These are phyloP conservation scores for Corchorus capsularis DNA, from an alignment of 345 rosid genomes.

Conservation along the genomic window DNA sequence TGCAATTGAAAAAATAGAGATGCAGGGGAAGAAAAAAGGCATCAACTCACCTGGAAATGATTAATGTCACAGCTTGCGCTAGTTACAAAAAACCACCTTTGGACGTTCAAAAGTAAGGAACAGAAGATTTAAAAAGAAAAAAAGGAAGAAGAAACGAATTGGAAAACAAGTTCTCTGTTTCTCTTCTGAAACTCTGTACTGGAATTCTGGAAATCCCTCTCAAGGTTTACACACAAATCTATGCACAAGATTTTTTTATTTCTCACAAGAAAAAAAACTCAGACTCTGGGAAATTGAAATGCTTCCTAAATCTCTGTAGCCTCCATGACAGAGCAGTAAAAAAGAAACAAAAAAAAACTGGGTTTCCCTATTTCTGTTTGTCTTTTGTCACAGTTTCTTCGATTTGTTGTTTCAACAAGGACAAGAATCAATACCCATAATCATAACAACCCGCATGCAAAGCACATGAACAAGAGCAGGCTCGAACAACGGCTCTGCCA, in stretches of 20 bases:
- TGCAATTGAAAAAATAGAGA: not conserved
- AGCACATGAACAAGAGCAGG: slow-evolving; percentile 23
- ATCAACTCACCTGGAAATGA: slow-evolving; percentile 30
- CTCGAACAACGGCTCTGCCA: slow-evolving; percentile 22
- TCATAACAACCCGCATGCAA: slow-evolving; percentile 19
- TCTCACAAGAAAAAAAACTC: not conserved
- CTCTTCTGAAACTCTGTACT: not conserved
- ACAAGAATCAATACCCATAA: slow-evolving; percentile 24
- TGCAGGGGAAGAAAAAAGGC: not conserved
- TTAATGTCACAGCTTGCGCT: slow-evolving; percentile 13
- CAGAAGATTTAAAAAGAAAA: not conserved
- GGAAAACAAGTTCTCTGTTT: not conserved
- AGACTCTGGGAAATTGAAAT: slow-evolving; percentile 24
- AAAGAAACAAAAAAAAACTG: not conserved
- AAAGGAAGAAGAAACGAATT: too few relatives aligned
- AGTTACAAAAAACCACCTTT: not conserved
- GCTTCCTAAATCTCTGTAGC: slow-evolving; percentile 43
- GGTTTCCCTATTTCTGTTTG: not conserved
- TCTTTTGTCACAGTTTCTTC: not conserved
- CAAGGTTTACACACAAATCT: slow-evolving; percentile 1
- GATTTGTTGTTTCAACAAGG: slow-evolving; percentile 12
- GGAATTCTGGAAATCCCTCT: slow-evolving; percentile 2
- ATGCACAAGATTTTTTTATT: not conserved
- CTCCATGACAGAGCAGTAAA: slow-evolving; percentile 34
- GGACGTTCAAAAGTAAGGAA: not conserved